Conservation (phyloP, 202 grass and related monocot species). For the Digitaria exilis region DNA sequence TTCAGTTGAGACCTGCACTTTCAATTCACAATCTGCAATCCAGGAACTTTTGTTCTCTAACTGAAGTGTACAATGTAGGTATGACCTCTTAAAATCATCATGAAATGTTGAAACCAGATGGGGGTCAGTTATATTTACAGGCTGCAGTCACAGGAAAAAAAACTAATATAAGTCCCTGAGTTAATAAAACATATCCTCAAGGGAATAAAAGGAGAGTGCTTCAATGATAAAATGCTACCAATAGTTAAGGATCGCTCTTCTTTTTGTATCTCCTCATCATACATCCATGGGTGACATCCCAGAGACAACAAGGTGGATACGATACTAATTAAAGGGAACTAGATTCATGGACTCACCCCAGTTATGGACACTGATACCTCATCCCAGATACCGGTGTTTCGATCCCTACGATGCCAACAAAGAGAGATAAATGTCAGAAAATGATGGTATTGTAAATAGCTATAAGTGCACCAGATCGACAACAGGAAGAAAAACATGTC, state of each 20-base stretch:
- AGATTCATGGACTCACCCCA: slow-evolving; percentile 62
- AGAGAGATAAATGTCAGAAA: neutral
- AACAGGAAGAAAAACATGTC: neutral
- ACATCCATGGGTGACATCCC: slow-evolving; percentile 12
- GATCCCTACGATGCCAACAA: slow-evolving; percentile 61
- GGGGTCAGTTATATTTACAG: slow-evolving; percentile 83
- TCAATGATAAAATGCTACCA: neutral
- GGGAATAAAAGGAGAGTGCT: neutral
- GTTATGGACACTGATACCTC: slow-evolving; percentile 84
- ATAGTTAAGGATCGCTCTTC: slow-evolving; percentile 12
- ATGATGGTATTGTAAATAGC: neutral
- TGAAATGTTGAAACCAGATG: slow-evolving; percentile 90
- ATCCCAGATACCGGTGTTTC: slow-evolving; percentile 99
- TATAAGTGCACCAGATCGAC: neutral
- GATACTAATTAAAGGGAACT: slow-evolving; percentile 1
- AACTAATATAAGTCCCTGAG: slow-evolving; percentile 4
- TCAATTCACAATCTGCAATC: slow-evolving; percentile 73
- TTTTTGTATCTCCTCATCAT: neutral
- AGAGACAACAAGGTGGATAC: neutral
- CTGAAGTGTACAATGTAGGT: slow-evolving; percentile 89
- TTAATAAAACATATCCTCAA: neutral
- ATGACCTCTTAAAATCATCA: slow-evolving; percentile 83
- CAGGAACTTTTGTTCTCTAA: slow-evolving; percentile 86
- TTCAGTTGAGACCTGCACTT: slow-evolving; percentile 73
- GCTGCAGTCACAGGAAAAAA: slow-evolving; percentile 51